phyloP scores from a whole-genome alignment of 2,329 filamentous ascomycete species.

The Lomentospora prolificans region DNA sequence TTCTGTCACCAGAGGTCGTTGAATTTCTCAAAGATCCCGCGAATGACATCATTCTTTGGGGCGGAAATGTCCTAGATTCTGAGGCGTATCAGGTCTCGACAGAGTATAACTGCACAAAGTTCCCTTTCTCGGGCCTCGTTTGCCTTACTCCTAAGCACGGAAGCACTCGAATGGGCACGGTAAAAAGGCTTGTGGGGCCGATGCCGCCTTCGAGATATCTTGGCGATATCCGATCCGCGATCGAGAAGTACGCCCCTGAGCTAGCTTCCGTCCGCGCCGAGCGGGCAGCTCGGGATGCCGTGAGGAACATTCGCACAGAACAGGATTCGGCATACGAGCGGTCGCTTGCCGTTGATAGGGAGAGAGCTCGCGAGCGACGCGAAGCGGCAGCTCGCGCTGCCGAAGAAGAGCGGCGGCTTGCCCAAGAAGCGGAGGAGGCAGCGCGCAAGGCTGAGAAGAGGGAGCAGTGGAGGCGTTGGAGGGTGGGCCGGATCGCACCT shows the following conservation, averaged over 20 bases:
- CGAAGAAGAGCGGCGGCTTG: conserved; percentile 54
- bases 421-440: conserved; percentile 53
- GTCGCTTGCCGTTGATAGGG: conserved; percentile 77
- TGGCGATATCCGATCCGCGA: conserved; percentile 61
- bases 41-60: conserved; percentile 84
- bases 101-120: conserved; percentile 82
- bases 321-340: conserved; percentile 93
- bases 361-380: conserved; percentile 64
- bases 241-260: conserved; percentile 66
- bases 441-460: conserved; percentile 32
- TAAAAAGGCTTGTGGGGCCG: conserved; percentile 67
- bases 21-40: conserved; percentile 62
- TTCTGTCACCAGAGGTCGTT: conserved; percentile 66
- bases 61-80: conserved; percentile 82
- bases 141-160: conserved; percentile 80
- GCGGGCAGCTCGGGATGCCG: conserved; percentile 68
- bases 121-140: conserved; percentile 78
- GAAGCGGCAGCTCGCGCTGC: conserved; percentile 64
- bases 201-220: conserved; percentile 63
- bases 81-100: conserved; percentile 91
- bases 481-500: conserved; percentile 52
- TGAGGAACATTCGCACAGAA: conserved; percentile 71
- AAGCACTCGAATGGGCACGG: conserved; percentile 80
- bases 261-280: conserved; percentile 66
- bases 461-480: conserved; percentile 72